Base-by-base conservation (phyloP, 352 stramenopile genomes). In the Phytophthora cajani region DNA sequence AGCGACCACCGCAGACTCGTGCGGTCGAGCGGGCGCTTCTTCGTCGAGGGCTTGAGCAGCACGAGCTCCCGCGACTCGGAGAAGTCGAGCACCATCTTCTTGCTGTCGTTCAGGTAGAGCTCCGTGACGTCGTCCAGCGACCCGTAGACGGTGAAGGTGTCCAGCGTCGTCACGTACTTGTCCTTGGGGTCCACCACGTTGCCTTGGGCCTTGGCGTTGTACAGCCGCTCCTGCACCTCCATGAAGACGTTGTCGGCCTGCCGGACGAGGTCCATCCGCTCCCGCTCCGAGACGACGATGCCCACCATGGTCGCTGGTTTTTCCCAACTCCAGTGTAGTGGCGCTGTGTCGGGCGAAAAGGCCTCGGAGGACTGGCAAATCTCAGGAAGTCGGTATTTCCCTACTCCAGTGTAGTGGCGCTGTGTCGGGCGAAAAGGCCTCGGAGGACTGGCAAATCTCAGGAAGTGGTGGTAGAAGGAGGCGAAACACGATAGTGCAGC, bases 81-180 rank as follows among this genome's bases (percentile, higher is more conserved):
- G 62, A 91, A 93, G 61, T 93, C 85, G 17, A 93, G 75, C 69
- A 90, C 82, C 72, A 92, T 81, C 64, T 89, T 84, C 66, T 85
- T 88, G 16, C 85, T 72, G 27, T 83, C 72, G 64, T 80, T 85
- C 49, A 91, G 54, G 60, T 89, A 93, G 53, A 93, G 47, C 16
- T 91, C 80, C 3, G 82, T 84, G 58, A 91, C 80, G 56, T 88
- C 79, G 19, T 90, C 83, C n/a, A 93, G 81, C 36, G 82, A 81
- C 0, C 69, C 85, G 67, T 84, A 85, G 61, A 93, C 70, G 42
- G 79, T 75, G 67, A 82, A 84, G 23, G 77, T 75, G 55, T 90
- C 84, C 25, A 90, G 72, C 30, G 83, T 71, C 51, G 85, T 84
- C 36, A 91, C 59, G 62, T 72, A 77, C 58, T 81, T 82, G 58